Conservation (phyloP, 441 rosid genomes). For the Populus hybrid region DNA sequence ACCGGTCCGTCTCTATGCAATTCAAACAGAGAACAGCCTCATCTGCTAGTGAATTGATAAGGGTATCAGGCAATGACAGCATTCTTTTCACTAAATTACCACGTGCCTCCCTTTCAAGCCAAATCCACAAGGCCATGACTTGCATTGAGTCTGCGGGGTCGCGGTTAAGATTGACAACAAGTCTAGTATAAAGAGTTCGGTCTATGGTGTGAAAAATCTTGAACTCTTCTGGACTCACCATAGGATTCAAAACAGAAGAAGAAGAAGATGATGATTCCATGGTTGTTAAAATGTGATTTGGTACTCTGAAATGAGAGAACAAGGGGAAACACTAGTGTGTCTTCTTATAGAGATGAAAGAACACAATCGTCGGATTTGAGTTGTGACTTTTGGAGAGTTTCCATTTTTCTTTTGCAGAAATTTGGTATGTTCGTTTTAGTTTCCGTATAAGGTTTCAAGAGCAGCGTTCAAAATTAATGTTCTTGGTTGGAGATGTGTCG, state of each 20-base stretch:
- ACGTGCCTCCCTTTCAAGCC: slow-evolving; percentile 40
- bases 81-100: slow-evolving; percentile 25
- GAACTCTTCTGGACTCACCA: slow-evolving; percentile 37
- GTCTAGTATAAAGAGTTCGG: slow-evolving; percentile 43
- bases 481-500: neutral
- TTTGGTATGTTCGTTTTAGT: slow-evolving; percentile 1
- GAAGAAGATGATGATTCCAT: slow-evolving; percentile 12
- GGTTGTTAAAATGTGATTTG: neutral
- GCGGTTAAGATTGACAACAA: slow-evolving; percentile 38
- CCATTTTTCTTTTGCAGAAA: slow-evolving; percentile 8
- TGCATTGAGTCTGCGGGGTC: slow-evolving; percentile 43
- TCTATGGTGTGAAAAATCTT: slow-evolving; percentile 48
- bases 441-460: slow-evolving; percentile 13
- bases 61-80: slow-evolving; percentile 27
- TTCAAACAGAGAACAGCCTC: slow-evolving; percentile 46
- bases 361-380: neutral
- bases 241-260: neutral
- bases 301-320: neutral
- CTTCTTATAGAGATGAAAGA: slow-evolving; percentile 3
- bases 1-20: slow-evolving; percentile 28
- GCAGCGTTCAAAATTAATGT: neutral
- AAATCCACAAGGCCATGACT: slow-evolving; percentile 52
- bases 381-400: slow-evolving; percentile 13
- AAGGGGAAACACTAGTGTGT: neutral
- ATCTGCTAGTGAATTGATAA: slow-evolving; percentile 38